Evolutionary conservation across 2,329 filamentous ascomycete genomes (phyloP), one percentile per base, ranked within the genome.

Genomic region (Calonectria pauciramosa): DNA sequence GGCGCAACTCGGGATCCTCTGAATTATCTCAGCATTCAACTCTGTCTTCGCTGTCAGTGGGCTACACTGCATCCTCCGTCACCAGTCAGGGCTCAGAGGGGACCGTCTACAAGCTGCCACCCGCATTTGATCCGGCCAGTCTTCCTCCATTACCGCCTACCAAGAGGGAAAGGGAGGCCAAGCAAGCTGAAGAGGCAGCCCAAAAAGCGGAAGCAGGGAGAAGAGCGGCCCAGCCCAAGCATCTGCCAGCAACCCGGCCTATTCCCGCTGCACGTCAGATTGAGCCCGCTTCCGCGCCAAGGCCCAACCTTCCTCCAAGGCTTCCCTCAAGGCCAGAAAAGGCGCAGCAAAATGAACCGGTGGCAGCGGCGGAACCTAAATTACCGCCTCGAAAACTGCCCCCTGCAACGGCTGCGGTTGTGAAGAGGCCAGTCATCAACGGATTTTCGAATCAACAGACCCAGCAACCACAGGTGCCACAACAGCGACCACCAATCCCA

Each of bases 1-100:
- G 91, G 30, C 87, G 90, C 70, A 89, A 87, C 64, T 93, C 92
- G 23, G 89, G 89, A 52, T 90, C 91, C 0, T 93, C 91, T 3
- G 90, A 91, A 36, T 79, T 88, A 16, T 93, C 91, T 3, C 85
- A 89, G 72, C 84, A 87, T 49, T 93, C 91, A 9, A 86, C 86
- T 14, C 80, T 90, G 20, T 93, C 91, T 5, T 87, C 86, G 1
- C 81, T 90, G 28, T 92, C 91, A 1, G 76, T 90, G 52, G 87
- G 86, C 41, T 85, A 84, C 8, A 84, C 85, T 3, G 80, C 83
- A 34, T 88, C 87, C 11, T 90, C 90, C 2, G 85, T 85, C 28
- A 87, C 89, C 0, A 92, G 88, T 78, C 84, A 86, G 60, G 84
- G 85, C 11, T 89, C 90, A 1, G 82, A 83, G 28, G 87, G 84